Conservation (phyloP, 2,329 filamentous ascomycete genomes). For the Colletotrichum sp. region DNA sequence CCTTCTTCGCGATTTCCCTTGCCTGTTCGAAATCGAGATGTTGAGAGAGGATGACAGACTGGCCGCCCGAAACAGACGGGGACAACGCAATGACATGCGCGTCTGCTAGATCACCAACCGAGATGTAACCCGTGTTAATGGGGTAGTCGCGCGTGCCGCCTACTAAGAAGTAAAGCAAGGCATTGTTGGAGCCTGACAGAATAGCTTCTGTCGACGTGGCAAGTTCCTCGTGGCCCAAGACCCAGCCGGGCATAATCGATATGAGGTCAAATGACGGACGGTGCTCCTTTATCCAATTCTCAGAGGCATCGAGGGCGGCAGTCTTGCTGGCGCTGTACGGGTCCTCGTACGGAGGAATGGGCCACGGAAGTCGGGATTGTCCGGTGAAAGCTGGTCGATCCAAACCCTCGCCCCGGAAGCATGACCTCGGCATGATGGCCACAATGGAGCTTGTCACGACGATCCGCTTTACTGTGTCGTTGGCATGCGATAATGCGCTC, state of each 20-base stretch:
- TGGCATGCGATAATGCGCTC: not conserved
- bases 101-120: slow-evolving; percentile 40
- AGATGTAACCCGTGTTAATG: slow-evolving; percentile 32
- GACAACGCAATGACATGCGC: slow-evolving; percentile 40
- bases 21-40: not conserved
- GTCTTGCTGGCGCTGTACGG: slow-evolving; percentile 41
- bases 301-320: slow-evolving; percentile 33
- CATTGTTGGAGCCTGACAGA: slow-evolving; percentile 32
- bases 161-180: slow-evolving; percentile 34
- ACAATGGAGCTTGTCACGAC: slow-evolving; percentile 46
- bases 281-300: slow-evolving; percentile 34
- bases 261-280: slow-evolving; percentile 39
- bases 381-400: not conserved
- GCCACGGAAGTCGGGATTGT: not conserved
- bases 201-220: slow-evolving; percentile 29
- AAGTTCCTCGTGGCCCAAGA: slow-evolving; percentile 39
- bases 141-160: slow-evolving; percentile 26
- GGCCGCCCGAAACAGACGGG: slow-evolving; percentile 30
- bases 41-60: slow-evolving; percentile 4
- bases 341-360: slow-evolving; percentile 30
- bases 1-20: not conserved
- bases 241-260: slow-evolving; percentile 38
- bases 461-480: slow-evolving; percentile 36
- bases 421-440: slow-evolving; percentile 14
- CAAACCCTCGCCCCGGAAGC: not conserved